phyloP scores from a whole-genome alignment of 2,329 filamentous ascomycete genomes.

The Verticillium longisporum region DNA sequence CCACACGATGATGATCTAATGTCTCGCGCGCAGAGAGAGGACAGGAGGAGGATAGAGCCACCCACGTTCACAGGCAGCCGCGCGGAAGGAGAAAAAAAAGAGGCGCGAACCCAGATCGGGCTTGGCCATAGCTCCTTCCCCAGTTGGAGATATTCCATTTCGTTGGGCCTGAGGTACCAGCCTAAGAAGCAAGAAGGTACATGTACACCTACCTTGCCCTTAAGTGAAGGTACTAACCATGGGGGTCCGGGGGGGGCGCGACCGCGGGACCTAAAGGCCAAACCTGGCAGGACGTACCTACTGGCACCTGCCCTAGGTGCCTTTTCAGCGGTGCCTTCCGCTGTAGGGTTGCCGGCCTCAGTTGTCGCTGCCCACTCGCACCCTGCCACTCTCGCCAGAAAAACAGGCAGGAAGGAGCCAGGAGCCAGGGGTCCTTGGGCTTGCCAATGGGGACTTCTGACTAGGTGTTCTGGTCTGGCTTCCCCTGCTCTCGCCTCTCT shows the following conservation, averaged over 20 bases:
- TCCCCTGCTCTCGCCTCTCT: no score
- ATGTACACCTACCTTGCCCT: no score
- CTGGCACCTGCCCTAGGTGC: neutral
- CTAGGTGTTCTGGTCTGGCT: no score
- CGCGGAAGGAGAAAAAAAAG: conserved; percentile 4
- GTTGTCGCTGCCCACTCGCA: neutral
- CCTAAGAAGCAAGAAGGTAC: neutral
- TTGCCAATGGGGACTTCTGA: no score
- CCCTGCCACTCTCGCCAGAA: neutral
- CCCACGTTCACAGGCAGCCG: neutral
- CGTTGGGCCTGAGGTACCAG: neutral
- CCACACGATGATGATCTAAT: no score
- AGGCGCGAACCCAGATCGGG: conserved; percentile 3
- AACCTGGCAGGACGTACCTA: neutral
- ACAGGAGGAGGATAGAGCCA: neutral
- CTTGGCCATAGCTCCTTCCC: neutral
- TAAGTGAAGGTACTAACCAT: no score
- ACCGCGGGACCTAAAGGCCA: neutral
- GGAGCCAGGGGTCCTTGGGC: neutral
- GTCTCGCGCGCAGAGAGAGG: neutral
- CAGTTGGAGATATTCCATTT: neutral
- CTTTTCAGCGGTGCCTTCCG: neutral
- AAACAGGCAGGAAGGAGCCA: neutral
- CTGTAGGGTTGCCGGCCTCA: neutral
- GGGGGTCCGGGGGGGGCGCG: neutral